These are phyloP conservation scores for Pichia deserticola DNA, from an alignment of 805 yeast genomes.

Conservation along the genomic window DNA sequence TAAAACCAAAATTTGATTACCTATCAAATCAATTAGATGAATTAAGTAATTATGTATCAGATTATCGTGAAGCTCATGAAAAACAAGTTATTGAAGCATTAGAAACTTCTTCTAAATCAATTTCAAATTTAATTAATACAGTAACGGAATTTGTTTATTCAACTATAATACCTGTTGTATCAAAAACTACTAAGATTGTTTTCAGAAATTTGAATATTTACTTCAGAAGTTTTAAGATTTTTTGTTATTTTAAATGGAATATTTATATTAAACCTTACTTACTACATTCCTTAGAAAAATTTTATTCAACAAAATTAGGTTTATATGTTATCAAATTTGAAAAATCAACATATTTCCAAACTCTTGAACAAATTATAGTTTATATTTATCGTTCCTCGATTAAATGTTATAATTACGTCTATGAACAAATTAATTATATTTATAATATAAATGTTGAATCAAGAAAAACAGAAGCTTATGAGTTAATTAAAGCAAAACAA, in stretches of 20 bases:
- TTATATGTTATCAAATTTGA: slow-evolving; percentile 13
- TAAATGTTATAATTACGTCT: slow-evolving; percentile 7
- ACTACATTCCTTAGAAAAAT: slow-evolving; percentile 5
- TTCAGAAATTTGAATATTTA: slow-evolving; percentile 5
- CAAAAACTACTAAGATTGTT: neutral
- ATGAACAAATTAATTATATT: slow-evolving; percentile 12
- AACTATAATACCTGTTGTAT: slow-evolving; percentile 14
- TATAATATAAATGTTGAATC: slow-evolving; percentile 17
- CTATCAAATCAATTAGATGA: neutral
- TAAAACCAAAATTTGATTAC: neutral
- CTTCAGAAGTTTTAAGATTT: slow-evolving; percentile 8
- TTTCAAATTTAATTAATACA: neutral
- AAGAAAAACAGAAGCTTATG: slow-evolving; percentile 22
- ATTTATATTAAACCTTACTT: slow-evolving; percentile 19
- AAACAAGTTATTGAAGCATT: slow-evolving; percentile 1
- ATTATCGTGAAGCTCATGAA: slow-evolving; percentile 6
- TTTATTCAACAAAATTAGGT: slow-evolving; percentile 17
- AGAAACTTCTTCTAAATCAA: neutral
- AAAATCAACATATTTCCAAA: slow-evolving; percentile 5
- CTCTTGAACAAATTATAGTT: slow-evolving; percentile 1
- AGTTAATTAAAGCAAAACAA: slow-evolving; percentile 24
- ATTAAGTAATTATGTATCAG: neutral
- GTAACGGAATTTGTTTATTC: neutral
- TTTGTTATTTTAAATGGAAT: slow-evolving; percentile 15
- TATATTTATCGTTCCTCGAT: neutral